Evolutionary conservation across 441 rosid species (phyloP), one percentile per base, ranked within the genome.

Genomic region (Gossypium trilobum): DNA sequence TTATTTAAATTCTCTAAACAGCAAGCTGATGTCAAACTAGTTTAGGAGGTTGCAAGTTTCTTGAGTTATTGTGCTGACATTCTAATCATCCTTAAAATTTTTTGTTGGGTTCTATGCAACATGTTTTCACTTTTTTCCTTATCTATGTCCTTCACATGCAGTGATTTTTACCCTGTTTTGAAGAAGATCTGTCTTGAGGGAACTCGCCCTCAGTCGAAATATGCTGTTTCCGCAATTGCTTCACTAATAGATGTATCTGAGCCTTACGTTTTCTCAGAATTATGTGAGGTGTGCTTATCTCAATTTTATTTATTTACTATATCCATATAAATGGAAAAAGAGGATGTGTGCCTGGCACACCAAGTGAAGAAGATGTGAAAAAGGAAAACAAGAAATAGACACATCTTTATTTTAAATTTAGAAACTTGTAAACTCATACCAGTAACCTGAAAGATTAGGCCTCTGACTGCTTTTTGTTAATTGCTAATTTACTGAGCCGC

Each of bases 221-320:
- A 73, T 74, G 98, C 95, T 78, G 96, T 92, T 80, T 89, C 92
- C 33, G 93, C 98, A 56, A 87, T 95, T 69, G 88, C 89, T 84
- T 86, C 92, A 52, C 70, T 95, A 73, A 73, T 79, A 73, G 85
- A 85, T 73, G 75, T 85, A 75, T 87, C 98, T 46, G 84, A 83
- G 59, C 79, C 83, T 59, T 75, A 36, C 69, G 77, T 85, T 75
- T 79, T 87, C 71, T 75, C 88, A 33, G 85, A 88, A 63, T 79
- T 95, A 70, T 87, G 92, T 82, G 80, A 95, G 96, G 99, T 92
- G 46, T 82, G 74, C 61, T 25, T 36, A 31, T 74, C 65, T 75
- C 55, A 73, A 72, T 62, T 23, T 29, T 31, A 33, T 54, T 68
- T 17, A 17, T 10, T 68, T 52, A 52, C 29, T 0, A 14, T 68